Evolutionary conservation across 805 yeast species (phyloP), one percentile per base, ranked within the genome.

Genomic region (Zygoascus biomembranicola): DNA sequence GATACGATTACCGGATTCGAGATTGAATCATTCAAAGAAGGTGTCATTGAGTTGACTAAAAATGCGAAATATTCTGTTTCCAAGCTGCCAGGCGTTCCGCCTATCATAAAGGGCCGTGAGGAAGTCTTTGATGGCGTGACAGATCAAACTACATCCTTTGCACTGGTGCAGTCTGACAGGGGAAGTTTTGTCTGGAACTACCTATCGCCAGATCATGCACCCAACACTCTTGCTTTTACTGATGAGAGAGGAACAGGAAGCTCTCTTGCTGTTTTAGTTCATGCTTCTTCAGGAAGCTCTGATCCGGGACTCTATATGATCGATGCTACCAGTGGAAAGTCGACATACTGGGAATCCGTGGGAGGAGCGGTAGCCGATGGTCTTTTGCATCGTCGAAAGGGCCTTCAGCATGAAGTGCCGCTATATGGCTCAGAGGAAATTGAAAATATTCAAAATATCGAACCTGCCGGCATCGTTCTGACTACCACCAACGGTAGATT

Each of bases 251-350:
- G 41, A 10, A 50, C 54, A 11, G 51, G 50, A 18, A 32, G 19
- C 13, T 49, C 85, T 0, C 66, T 82, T 52, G 87, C 85, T 0
- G 73, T 77, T 5, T 66, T 87, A 39, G 79, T 87, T 0, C 63
- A 75, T 10, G 83, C 92, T 2, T 67, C 80, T 6, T 77, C 78
- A 3, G 81, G 82, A 2, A 62, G 69, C 20, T 55, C 64, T 2
- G 75, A 75, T 50, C 92, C 95, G 0, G 96, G 96, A 9, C 68
- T 89, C 42, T 81, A 85, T 6, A 77, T 84, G 5, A 73, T 87
- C 19, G 80, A 84, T 62, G 72, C 83, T 0, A 65, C 73, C 18
- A 61, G 80, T 0, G 95, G 96, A 0, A 63, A 67, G 18, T 67
- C 86, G 48, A 76, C 77, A 26, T 90, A 83, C 66, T 85, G 84